A percentile compares a stretch with the other conserved stretches of the same genome.
phyloP scores from a whole-genome alignment of 139 green algal genomes.

The Dunaliella primolecta region DNA sequence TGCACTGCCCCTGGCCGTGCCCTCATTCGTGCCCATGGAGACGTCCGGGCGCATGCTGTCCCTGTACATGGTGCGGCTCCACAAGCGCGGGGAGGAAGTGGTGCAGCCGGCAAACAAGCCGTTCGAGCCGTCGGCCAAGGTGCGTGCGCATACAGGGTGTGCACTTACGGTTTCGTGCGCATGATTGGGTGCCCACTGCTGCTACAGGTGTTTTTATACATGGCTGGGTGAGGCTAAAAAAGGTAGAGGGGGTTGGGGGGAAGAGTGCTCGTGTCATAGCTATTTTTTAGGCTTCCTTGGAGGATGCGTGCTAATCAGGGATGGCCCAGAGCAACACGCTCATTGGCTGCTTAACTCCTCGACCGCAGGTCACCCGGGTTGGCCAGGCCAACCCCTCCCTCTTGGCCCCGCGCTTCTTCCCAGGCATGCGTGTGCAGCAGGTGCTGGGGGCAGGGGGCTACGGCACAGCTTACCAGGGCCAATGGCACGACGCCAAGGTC shows the following conservation, averaged over 20 bases:
- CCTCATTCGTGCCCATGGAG: conserved; percentile 21
- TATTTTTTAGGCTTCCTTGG: no score
- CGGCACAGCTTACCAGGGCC: conserved; percentile 28
- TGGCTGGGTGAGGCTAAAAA: no score
- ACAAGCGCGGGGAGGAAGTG: not conserved
- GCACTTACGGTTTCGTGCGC: no score
- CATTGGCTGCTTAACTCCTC: no score
- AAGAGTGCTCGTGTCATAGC: no score
- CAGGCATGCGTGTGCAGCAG: conserved; percentile 21
- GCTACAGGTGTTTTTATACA: no score
- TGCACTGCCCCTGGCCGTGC: conserved; percentile 22
- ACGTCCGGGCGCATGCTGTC: not conserved
- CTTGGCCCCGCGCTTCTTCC: conserved; percentile 9
- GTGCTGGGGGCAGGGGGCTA: conserved; percentile 32
- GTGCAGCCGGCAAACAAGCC: not conserved
- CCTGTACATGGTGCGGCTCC: conserved; percentile 4
- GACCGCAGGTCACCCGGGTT: not conserved
- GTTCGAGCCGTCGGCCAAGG: not conserved
- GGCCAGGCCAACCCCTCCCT: not conserved
- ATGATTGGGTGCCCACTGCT: no score
- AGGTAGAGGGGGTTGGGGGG: no score
- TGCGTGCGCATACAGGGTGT: no score
- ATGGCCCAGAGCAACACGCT: no score
- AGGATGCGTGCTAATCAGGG: no score
- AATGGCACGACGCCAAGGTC: conserved; percentile 30